Percentiles rank a stretch among this genome's conserved stretches.
phyloP scores from a whole-genome alignment of 176 grass and related monocot species.

The Carex cristatella region DNA sequence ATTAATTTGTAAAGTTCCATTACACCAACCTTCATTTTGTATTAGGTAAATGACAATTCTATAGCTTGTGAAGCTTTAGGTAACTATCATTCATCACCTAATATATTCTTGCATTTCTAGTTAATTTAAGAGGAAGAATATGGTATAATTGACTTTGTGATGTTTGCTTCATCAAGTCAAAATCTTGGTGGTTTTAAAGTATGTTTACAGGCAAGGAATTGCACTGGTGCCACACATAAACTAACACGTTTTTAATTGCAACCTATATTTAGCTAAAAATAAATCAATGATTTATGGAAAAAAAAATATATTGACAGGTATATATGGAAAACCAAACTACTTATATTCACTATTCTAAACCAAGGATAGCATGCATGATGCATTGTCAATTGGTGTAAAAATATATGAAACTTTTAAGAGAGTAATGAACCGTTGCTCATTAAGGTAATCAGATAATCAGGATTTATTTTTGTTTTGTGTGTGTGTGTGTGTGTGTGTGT shows the following conservation, averaged over 20 bases:
- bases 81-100: conserved; percentile 3
- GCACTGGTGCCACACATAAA: not conserved
- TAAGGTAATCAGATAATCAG: no score
- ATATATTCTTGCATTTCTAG: not conserved
- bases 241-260: not conserved
- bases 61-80: conserved; percentile 2
- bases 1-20: conserved; percentile 21
- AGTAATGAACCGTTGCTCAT: not conserved
- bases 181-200: not conserved
- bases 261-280: not conserved
- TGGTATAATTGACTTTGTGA: not conserved
- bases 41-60: conserved; percentile 1
- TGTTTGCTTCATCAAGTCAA: not conserved
- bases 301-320: not conserved
- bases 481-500: no score
- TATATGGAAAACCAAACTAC: not conserved
- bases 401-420: not conserved
- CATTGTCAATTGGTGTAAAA: not conserved
- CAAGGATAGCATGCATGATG: not conserved
- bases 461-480: no score
- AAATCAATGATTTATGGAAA: not conserved
- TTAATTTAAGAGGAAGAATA: not conserved
- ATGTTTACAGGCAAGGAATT: not conserved
- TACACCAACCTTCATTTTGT: conserved; percentile 8
- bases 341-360: not conserved